These are phyloP conservation scores for Lactarius hengduanensis DNA, from an alignment of 768 basidiomycete species.

Conservation along the genomic window DNA sequence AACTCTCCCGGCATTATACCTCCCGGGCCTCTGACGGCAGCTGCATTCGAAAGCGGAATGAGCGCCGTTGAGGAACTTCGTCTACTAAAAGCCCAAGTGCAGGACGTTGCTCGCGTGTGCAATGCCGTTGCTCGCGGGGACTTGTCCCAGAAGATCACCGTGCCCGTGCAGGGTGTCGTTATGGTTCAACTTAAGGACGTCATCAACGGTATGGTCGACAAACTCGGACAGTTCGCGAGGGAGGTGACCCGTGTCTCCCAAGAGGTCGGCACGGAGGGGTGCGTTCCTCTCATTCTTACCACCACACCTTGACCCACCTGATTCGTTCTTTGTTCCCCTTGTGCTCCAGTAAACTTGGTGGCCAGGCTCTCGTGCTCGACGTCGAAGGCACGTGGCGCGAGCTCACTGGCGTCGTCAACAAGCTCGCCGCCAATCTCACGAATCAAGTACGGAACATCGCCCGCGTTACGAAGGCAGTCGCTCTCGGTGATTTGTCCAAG, in stretches of 20 bases:
- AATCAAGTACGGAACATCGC: constrained; percentile 52
- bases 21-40: constrained; percentile 49
- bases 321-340: constrained; percentile 15
- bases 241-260: constrained; percentile 81
- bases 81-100: constrained; percentile 76
- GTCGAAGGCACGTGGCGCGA: constrained; percentile 87
- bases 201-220: constrained; percentile 51
- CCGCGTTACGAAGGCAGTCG: constrained; percentile 66
- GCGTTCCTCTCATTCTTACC: constrained; percentile 30
- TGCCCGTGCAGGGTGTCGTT: constrained; percentile 49
- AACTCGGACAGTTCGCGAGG: constrained; percentile 80
- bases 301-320: background rate
- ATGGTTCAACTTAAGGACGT: constrained; percentile 53
- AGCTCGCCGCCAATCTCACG: constrained; percentile 70
- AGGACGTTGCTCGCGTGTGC: constrained; percentile 54
- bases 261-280: constrained; percentile 71
- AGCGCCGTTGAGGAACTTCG: constrained; percentile 68
- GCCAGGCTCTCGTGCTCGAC: constrained; percentile 80
- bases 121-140: constrained; percentile 52
- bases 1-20: constrained; percentile 35
- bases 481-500: constrained; percentile 81
- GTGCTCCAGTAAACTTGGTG: constrained; percentile 60
- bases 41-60: constrained; percentile 55
- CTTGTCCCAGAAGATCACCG: constrained; percentile 50
- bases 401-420: constrained; percentile 76